Evolutionary conservation across 179 eudicot genomes (phyloP).

Genomic region (Monotropa hypopitys): DNA sequence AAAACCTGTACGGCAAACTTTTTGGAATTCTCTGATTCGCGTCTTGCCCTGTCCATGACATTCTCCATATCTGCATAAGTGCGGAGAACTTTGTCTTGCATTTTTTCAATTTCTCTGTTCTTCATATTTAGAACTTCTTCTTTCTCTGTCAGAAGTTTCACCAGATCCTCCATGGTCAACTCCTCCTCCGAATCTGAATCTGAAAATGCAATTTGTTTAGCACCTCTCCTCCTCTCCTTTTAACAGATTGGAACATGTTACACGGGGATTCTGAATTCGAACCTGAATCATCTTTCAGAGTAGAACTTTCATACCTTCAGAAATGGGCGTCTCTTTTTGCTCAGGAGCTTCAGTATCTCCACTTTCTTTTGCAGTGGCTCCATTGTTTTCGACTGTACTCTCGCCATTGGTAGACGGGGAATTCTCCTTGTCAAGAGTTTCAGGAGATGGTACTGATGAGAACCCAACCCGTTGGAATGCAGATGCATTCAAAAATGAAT

Average conservation of each 20-base stretch:
- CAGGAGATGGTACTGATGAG: slow-evolving; percentile 61
- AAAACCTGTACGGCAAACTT: slow-evolving; percentile 91
- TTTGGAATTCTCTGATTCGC: slow-evolving; percentile 86
- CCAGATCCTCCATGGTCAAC: slow-evolving; percentile 62
- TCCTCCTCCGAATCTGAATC: slow-evolving; percentile 59
- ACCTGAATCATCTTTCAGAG: slow-evolving; percentile 31
- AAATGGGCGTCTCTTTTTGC: slow-evolving; percentile 9
- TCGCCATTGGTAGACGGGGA: slow-evolving; percentile 21
- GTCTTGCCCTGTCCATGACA: slow-evolving; percentile 71
- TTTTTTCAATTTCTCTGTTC: slow-evolving; percentile 50
- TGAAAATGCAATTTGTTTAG: slow-evolving; percentile 40
- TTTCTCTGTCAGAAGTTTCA: slow-evolving; percentile 67
- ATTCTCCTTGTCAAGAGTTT: slow-evolving; percentile 33
- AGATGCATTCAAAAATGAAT: slow-evolving; percentile 18
- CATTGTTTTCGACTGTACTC: slow-evolving; percentile 18
- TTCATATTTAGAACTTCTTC: slow-evolving; percentile 46
- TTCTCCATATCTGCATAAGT: slow-evolving; percentile 87
- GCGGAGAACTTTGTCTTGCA: slow-evolving; percentile 73
- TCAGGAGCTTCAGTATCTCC: slow-evolving; percentile 18
- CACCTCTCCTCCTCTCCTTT: slow-evolving; percentile 21
- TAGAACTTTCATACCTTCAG: slow-evolving; percentile 12
- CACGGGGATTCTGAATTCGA: slow-evolving; percentile 18
- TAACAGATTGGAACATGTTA: slow-evolving; percentile 15
- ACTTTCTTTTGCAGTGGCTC: slow-evolving; percentile 15
- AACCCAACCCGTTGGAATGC: slow-evolving; percentile 43